Conservation (phyloP, 495 filamentous ascomycete species). For the Lophium mytilinum region DNA sequence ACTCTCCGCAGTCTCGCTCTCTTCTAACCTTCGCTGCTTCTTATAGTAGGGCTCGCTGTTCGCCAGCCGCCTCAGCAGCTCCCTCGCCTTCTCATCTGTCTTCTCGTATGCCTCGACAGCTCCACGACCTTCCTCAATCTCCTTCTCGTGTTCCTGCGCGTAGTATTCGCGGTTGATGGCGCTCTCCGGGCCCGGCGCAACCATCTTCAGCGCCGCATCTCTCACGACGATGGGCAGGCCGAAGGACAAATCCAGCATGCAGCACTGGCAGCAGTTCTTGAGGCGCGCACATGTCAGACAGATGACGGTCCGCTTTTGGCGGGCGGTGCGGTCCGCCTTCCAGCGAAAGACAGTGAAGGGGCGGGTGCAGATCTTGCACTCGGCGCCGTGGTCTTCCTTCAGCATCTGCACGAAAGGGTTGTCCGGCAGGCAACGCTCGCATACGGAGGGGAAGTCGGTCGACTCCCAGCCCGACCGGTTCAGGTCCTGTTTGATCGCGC, state of each 20-base stretch:
- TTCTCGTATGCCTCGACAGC: conserved; percentile 87
- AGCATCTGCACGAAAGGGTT: conserved; percentile 99
- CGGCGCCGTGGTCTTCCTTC: conserved; percentile 84
- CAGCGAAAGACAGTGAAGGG: conserved; percentile 95
- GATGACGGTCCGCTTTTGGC: conserved; percentile 80
- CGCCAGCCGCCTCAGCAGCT: conserved; percentile 75
- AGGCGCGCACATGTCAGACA: conserved; percentile 92
- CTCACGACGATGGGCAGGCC: conserved; percentile 87
- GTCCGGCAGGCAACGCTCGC: conserved; percentile 79
- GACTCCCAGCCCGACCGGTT: conserved; percentile 95
- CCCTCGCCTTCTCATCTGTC: conserved; percentile 89
- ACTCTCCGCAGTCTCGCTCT: conserved; percentile 39
- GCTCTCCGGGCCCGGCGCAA: conserved; percentile 83
- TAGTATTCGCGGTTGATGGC: conserved; percentile 94
- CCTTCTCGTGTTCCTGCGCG: conserved; percentile 91
- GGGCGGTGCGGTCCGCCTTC: conserved; percentile 81
- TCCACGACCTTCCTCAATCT: conserved; percentile 78
- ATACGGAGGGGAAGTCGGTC: conserved; percentile 60
- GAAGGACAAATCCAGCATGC: conserved; percentile 95
- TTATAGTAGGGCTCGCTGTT: conserved; percentile 92
- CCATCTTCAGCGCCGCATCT: conserved; percentile 96
- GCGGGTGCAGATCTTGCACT: conserved; percentile 81
- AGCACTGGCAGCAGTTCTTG: conserved; percentile 98
- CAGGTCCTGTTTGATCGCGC: conserved; percentile 79
- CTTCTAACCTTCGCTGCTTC: conserved; percentile 62